These are phyloP conservation scores for Trichoderma sp. DNA, from an alignment of 2,329 filamentous ascomycete species.

Conservation along the genomic window DNA sequence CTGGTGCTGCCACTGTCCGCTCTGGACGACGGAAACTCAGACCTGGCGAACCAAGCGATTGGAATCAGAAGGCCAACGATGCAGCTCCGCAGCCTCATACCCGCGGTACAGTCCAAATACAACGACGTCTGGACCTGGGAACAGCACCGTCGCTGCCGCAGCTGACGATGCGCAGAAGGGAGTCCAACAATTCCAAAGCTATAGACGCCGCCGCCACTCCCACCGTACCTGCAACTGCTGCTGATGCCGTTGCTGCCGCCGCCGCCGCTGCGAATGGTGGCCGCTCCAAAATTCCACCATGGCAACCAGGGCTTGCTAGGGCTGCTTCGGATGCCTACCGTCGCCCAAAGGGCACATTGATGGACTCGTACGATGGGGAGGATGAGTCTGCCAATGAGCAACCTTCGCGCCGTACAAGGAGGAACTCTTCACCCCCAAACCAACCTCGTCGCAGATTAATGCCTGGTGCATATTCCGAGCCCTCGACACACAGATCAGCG, in stretches of 20 bases:
- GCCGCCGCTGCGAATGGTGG: constrained; percentile 2
- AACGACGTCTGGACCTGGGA: constrained; percentile 27
- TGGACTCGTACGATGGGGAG: constrained; percentile 20
- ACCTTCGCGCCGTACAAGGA: constrained; percentile 14
- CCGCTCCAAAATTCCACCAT: constrained; percentile 30
- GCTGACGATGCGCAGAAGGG: constrained; percentile 30
- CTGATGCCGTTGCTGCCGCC: background rate
- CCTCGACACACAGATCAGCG: constrained; percentile 14
- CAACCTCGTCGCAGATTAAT: constrained; percentile 15
- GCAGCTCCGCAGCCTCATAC: constrained; percentile 31
- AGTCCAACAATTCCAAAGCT: constrained; percentile 28
- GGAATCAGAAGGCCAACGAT: constrained; percentile 27
- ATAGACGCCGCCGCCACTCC: constrained; percentile 28
- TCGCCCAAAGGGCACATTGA: constrained; percentile 29
- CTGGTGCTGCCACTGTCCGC: constrained; percentile 29
- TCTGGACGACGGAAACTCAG: constrained; percentile 30
- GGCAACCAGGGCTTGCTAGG: constrained; percentile 29
- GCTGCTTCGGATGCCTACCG: constrained; percentile 34
- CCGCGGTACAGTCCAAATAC: constrained; percentile 30
- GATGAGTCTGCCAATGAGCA: constrained; percentile 19
- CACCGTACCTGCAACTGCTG: background rate
- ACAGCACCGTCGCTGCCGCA: constrained; percentile 10
- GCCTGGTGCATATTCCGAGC: constrained; percentile 21
- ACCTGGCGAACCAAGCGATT: constrained; percentile 22
- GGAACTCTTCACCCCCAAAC: constrained; percentile 19